Base-by-base conservation (phyloP, 2,329 filamentous ascomycete genomes). In the Aureobasidium sp. region DNA sequence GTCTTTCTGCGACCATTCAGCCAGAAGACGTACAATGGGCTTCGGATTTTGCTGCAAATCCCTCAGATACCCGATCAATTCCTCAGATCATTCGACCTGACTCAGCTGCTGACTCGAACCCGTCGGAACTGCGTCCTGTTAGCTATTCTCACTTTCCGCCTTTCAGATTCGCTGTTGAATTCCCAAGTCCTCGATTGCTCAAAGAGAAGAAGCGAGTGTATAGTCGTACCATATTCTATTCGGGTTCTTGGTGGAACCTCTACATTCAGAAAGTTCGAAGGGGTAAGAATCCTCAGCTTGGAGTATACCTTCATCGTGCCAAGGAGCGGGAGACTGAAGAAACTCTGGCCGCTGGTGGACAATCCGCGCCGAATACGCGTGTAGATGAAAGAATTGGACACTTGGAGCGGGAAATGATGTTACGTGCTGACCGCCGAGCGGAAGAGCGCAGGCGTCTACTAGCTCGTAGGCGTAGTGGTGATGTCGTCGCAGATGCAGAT, bases 121-220 rank as follows among this genome's bases (percentile, higher is more conserved):
- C 51, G 13, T 51, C 57, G 2, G 63, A 64, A 24, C 37, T 59
- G 15, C 73, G 70, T 56, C 75, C 75, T 5, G 73, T 79, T 27
- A 73, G 75, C 5, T 85, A 80, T 66, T 82, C 81, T 10, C 75
- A 82, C 59, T 83, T 80, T 61, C 82, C 82, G 24, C 82, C 82
- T 0, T 84, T 85, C 70, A 77, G 82, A 27, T 85, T 85, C 65
- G 79, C 81, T 12, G 82, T 79, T 15, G 82, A 84, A 63, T 84
- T 85, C 59, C 81, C 81, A 0, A 82, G 81, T 64, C 81, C 82
- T 1, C 75, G 80, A 17, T 75, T 79, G 7, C 72, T 84, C 27
- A 84, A 84, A 63, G 82, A 84, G 68, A 83, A 82, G 72, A 84
- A 84, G 69, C 75, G 82, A 0, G 79, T 84, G 9, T 84, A 84